Evolutionary conservation across 2,329 filamentous ascomycete species (phyloP), one percentile per base, ranked within the genome.

Genomic region (Calonectria leucothoes): DNA sequence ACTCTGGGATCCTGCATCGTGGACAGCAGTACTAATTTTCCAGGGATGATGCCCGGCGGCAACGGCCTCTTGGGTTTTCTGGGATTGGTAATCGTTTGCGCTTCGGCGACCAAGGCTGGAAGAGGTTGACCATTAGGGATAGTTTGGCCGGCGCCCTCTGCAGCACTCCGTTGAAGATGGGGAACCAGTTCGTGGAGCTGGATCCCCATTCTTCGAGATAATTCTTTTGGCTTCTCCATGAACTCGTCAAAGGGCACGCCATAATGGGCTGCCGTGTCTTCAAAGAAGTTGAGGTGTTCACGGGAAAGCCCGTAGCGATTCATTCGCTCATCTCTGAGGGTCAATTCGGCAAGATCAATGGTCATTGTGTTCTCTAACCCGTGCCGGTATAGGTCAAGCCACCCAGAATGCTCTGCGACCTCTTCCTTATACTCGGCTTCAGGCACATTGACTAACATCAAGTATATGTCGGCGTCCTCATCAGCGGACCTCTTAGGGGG

Each of bases 401-500:
- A 45, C n/a, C 42, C 8, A 20, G n/a, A 2, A 45, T 45, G 42
- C 42, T n/a, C 42, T 12, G 7, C n/a, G 2, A 45, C 42, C 12
- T 45, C 42, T 23, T 23, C 20, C 12, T 45, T 23, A 20, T 45
- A 45, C n/a, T 45, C 42, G 42, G 20, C 42, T 45, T 45, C 42
- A 8, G 42, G 42, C 0, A 45, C 42, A 45, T 45, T 45, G n/a
- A 45, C n/a, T 3, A 45, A n/a, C 2, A 23, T 20, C 2, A n/a
- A 23, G 42, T 45, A 45, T 45, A 45, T 23, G 6, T 45, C 42
- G 10, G 3, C n/a, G 4, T n/a, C 42, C 10, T 4, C 10, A 8
- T 23, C 3, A 12, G 11, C 23, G 0, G 12, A 1, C 10, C n/a
- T 23, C n/a, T 1, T 1, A 10, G n/a, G n/a, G 2, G n/a, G n/a